Evolutionary conservation across 768 basidiomycete species (phyloP), one percentile per base, ranked within the genome.

Genomic region (Mrakia frigida): DNA sequence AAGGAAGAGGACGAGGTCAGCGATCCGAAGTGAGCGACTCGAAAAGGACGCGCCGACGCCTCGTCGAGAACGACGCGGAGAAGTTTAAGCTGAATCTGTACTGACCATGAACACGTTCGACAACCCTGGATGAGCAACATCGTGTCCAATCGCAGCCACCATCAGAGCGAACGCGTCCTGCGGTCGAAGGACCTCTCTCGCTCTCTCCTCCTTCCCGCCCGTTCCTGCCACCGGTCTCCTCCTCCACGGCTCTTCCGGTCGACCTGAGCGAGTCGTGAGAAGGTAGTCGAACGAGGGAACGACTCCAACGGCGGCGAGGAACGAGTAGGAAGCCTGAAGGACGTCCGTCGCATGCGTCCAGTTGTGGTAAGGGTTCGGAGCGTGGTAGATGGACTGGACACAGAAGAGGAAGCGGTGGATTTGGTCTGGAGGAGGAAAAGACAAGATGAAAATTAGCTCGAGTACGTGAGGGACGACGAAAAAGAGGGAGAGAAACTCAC

Each of bases 301-400:
- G 82, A 91, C 87, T 41, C 90, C 90, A 21, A 92, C 90, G 46
- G 88, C 86, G 67, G 87, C 87, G 37, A 99, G 86, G 84, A 94
- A 98, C 33, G 88, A 89, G 81, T 97, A 93, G 6, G 89, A 88
- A 0, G 95, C 94, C 81, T 99, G 97, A 31, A 98, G 87, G 23
- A 98, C 97, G 83, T 99, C 97, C 61, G 96, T 86, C 0, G 96
- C 97, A 84, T 99, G 97, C 78, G 93, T 90, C 82, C 95, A 98
- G 82, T 98, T 99, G 86, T 99, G 97, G 83, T 99, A 99, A 37
- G 91, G 90, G 84, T 98, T 98, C 76, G 90, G 89, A 72, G 88
- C 87, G 77, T 94, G 91, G 83, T 99, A 99, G 70, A 96, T 90
- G 37, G 88, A 88, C 25, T 91, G 89, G n/a, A 98, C 87, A 79